phyloP scores from a whole-genome alignment of 345 rosid species.

The Gossypium sturtianum region DNA sequence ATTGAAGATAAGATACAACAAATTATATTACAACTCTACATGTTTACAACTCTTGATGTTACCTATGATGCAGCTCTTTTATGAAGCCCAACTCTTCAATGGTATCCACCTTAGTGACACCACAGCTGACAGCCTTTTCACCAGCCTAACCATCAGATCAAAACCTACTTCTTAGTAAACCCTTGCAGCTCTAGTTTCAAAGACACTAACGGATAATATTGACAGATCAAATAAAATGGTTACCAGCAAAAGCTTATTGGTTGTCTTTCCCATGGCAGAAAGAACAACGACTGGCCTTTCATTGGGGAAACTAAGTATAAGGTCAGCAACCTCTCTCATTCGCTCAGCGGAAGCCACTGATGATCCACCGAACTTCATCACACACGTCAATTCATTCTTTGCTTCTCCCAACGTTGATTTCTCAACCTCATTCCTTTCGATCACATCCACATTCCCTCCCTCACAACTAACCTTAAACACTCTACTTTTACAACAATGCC shows the following conservation, averaged over 20 bases:
- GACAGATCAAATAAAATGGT: neutral
- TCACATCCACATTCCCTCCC: conserved; percentile 27
- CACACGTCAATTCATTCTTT: conserved; percentile 58
- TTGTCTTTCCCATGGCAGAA: conserved; percentile 96
- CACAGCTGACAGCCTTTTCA: conserved; percentile 89
- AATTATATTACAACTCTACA: neutral
- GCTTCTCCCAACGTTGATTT: conserved; percentile 8
- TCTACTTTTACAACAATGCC: conserved; percentile 17
- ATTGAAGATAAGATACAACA: conserved; percentile 9
- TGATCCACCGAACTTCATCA: conserved; percentile 98
- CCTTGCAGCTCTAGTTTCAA: neutral
- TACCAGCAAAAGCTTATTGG: conserved; percentile 87
- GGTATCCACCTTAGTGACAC: conserved; percentile 58
- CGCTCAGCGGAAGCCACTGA: conserved; percentile 80
- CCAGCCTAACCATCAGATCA: conserved; percentile 60
- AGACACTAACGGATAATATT: neutral
- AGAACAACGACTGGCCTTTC: conserved; percentile 87
- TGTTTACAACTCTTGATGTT: conserved; percentile 4
- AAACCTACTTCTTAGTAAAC: neutral
- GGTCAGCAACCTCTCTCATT: conserved; percentile 82
- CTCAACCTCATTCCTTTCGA: conserved; percentile 25
- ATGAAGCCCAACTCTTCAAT: conserved; percentile 71
- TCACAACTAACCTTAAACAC: conserved; percentile 33
- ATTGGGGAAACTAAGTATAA: conserved; percentile 65
- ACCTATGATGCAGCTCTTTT: conserved; percentile 74